phyloP scores from a whole-genome alignment of 176 grass and related monocot species.

The Rhynchospora pubera region DNA sequence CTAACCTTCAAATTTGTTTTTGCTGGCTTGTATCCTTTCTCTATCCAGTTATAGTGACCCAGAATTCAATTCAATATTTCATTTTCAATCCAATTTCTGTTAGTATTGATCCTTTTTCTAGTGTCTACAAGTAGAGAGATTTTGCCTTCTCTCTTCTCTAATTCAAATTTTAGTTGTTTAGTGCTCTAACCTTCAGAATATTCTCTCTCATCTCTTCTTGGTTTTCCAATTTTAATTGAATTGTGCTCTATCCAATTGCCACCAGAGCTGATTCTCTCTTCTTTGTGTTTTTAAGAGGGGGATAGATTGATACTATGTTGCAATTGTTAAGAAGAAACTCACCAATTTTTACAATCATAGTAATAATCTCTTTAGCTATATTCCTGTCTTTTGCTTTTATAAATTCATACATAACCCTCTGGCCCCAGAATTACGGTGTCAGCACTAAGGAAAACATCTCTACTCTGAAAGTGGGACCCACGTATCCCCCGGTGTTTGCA shows the following conservation, averaged over 20 bases:
- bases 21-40: not conserved
- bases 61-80: not conserved
- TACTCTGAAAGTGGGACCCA: constrained; percentile 9
- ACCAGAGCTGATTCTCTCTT: not conserved
- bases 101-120: not conserved
- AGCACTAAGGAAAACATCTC: not conserved
- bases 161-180: not conserved
- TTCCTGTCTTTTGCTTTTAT: not conserved
- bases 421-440: not conserved
- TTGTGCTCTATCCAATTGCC: not conserved
- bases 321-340: not conserved
- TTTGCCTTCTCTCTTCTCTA: not conserved
- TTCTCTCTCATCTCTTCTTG: not conserved
- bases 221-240: not conserved
- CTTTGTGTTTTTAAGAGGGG: not conserved
- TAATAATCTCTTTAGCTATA: not conserved
- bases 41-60: not conserved
- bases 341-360: constrained; percentile 10
- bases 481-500: constrained; percentile 50
- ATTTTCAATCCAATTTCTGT: not conserved
- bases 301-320: constrained; percentile 4
- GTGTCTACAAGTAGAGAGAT: not conserved
- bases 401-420: not conserved
- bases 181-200: not conserved
- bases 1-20: not conserved